These are phyloP conservation scores for Xylaria castorea DNA, from an alignment of 495 filamentous ascomycete species.

Conservation along the genomic window DNA sequence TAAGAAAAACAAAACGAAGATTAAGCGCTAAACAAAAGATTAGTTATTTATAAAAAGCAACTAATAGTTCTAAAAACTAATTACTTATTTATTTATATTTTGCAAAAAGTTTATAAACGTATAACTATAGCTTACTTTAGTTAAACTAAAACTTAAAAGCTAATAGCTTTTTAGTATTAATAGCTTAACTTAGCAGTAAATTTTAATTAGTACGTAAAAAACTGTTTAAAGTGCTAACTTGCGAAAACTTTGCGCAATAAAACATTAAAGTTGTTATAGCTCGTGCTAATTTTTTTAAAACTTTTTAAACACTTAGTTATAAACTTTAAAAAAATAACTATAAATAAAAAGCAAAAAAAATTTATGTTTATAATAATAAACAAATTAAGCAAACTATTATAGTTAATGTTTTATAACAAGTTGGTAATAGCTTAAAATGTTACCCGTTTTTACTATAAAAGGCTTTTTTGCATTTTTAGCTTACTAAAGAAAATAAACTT, in stretches of 20 bases:
- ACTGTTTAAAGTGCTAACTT: background rate
- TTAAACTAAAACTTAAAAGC: background rate
- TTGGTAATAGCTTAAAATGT: background rate
- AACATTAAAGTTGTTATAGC: background rate
- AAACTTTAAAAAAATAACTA: too few relatives aligned
- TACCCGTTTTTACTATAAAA: background rate
- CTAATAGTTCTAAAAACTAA: background rate
- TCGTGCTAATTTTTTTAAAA: background rate
- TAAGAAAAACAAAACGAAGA: background rate
- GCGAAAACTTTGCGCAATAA: background rate
- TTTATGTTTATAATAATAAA: constrained; percentile 4
- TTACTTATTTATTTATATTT: background rate
- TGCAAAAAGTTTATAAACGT: background rate
- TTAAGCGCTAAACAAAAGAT: background rate
- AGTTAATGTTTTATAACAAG: background rate
- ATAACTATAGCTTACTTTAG: background rate
- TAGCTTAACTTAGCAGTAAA: background rate
- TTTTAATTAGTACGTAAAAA: background rate
- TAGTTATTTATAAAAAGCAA: background rate
- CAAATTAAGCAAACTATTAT: background rate
- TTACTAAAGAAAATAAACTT: background rate
- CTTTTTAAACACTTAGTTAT: background rate
- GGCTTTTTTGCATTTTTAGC: background rate
- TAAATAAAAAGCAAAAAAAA: too few relatives aligned
- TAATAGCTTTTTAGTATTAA: background rate